These are phyloP conservation scores for Paecilomyces sp. DNA, from an alignment of 2,329 filamentous ascomycete species.

Conservation along the genomic window DNA sequence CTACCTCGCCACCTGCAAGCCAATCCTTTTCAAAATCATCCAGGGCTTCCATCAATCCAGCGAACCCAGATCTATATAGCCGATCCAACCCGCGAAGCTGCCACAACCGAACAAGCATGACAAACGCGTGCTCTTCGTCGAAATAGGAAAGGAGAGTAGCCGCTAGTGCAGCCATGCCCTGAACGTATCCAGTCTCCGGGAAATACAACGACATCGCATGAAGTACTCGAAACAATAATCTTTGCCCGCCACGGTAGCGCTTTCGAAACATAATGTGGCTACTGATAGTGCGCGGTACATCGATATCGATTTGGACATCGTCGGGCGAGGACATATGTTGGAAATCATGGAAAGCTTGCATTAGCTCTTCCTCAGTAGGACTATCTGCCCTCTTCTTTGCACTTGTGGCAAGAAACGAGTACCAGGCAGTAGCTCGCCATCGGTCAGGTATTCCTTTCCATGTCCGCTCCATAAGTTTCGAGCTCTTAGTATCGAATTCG, in stretches of 20 bases:
- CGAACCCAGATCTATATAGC: conserved; percentile 78
- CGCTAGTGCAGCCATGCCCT: conserved; percentile 92
- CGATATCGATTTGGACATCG: conserved; percentile 93
- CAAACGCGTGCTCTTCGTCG: conserved; percentile 87
- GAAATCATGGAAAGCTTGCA: conserved; percentile 64
- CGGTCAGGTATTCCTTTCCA: conserved; percentile 98
- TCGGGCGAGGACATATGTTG: conserved; percentile 72
- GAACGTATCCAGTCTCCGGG: conserved; percentile 86
- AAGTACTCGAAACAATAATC: conserved; percentile 83
- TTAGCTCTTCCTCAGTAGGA: conserved; percentile 63
- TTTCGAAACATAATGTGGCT: conserved; percentile 95
- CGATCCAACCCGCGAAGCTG: conserved; percentile 76
- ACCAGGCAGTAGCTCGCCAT: conserved; percentile 92
- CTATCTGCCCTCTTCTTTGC: conserved; percentile 58
- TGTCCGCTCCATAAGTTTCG: conserved; percentile 82
- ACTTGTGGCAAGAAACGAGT: conserved; percentile 77
- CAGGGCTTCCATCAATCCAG: conserved; percentile 77
- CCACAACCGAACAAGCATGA: conserved; percentile 96
- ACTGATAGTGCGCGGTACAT: conserved; percentile 90
- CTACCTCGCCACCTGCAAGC: conserved; percentile 72
- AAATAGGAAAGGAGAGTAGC: conserved; percentile 94
- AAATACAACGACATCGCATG: conserved; percentile 90
- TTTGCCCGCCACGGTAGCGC: conserved; percentile 85
- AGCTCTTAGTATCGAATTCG: conserved; percentile 73
- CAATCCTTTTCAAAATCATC: conserved; percentile 78